phyloP scores from a whole-genome alignment of 73 alveolate species.

The Tetrahymena thermophila region DNA sequence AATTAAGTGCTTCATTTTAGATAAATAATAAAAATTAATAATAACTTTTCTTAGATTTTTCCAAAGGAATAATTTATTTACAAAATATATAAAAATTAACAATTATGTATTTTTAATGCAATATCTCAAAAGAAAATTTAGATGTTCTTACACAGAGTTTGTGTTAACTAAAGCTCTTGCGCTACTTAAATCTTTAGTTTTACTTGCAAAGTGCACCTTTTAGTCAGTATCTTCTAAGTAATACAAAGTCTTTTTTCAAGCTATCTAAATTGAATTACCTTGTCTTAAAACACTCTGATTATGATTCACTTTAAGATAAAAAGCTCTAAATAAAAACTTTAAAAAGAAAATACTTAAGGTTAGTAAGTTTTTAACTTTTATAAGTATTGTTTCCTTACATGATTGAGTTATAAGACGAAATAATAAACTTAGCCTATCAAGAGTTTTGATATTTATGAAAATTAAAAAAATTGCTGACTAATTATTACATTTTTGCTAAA shows the following conservation, averaged over 20 bases:
- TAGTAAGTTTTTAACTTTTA: background rate
- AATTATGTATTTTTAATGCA: too few species aligned
- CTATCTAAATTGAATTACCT: background rate
- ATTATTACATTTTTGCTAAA: too few species aligned
- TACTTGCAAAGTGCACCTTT: background rate
- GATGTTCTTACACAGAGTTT: background rate
- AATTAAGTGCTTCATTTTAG: background rate
- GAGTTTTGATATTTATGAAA: background rate
- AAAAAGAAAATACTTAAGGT: background rate
- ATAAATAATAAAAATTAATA: too few species aligned
- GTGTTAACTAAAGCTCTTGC: too few species aligned
- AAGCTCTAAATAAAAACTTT: background rate
- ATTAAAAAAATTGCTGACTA: too few species aligned
- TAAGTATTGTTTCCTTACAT: background rate
- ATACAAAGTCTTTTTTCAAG: background rate
- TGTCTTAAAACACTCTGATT: background rate
- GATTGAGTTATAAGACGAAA: background rate
- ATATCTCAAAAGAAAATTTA: background rate
- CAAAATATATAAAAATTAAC: background rate
- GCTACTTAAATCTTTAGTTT: background rate
- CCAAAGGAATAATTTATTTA: background rate
- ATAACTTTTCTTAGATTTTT: background rate
- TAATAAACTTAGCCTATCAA: background rate
- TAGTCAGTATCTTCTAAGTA: background rate
- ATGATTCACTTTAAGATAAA: background rate